Base-by-base conservation (phyloP, 2,329 filamentous ascomycete species). In the Rhexocercosporidium sp. region DNA sequence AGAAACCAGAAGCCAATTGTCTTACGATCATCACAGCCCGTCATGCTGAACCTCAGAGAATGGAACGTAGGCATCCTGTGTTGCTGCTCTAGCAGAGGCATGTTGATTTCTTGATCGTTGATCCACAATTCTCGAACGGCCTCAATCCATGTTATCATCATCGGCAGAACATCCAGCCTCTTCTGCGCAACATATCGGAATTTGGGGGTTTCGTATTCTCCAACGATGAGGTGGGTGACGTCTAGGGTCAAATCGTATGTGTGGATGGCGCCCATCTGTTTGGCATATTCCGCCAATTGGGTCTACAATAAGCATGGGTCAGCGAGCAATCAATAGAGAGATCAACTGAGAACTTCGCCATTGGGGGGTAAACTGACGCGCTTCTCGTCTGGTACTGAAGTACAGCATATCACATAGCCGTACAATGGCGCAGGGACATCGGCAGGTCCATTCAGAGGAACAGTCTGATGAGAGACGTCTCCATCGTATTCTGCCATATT, bases 161-260 rank as follows among this genome's bases (percentile, higher is more conserved):
- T 90, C 59, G 94, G 90, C 77, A 88, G 89, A 75, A 99, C 90
- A 76, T 99, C 96, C 57, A 91, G 89, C 62, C 96, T 88, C 78
- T 95, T 92, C 76, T 90, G 92, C 63, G 95, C 96, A 75, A 98
- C 95, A 83, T 97, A 97, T 78, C 90, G 91, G 81, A 99, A 99
- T 79, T 99, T 99, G 59, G 92, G 88, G 0, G 95, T 98, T 77
- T 95, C 88, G 75, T 93, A 92, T 75, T 92, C 90, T 78, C 94
- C 96, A 69, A 97, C 93, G 70, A 99, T 87, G 56, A 99, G 88
- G 81, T 99, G 96, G 5, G 96, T 98, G 57, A 97, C 93, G 78
- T 97, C 93, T 65, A 92, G 92, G n/a, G 94, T 98, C 53, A 99
- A 88, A 78, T 99, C 94, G 79, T 94, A 91, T 75, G 92, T 94